A percentile compares a stretch with the other conserved stretches of the same genome.
phyloP scores from a whole-genome alignment of 768 basidiomycete species.

The Boletus rubropictus region DNA sequence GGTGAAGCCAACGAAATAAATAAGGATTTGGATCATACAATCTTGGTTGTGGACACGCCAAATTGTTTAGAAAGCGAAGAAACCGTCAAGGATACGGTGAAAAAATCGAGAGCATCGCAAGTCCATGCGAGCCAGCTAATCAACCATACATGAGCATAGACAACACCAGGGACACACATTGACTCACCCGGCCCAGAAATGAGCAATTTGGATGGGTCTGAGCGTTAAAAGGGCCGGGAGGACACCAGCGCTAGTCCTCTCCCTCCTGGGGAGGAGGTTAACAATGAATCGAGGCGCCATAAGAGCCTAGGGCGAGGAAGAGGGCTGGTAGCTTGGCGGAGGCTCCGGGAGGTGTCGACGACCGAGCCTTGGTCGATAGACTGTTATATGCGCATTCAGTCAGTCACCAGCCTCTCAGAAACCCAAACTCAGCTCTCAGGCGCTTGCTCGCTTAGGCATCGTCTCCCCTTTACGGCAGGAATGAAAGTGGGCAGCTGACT shows the following conservation, averaged over 20 bases:
- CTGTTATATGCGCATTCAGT: slow-evolving; percentile 5
- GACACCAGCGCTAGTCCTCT: slow-evolving; percentile 35
- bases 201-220: slow-evolving; percentile 50
- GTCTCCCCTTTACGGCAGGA: slow-evolving; percentile 14
- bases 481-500: slow-evolving; percentile 4
- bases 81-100: slow-evolving; percentile 64
- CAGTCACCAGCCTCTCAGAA: not conserved
- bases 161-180: not conserved
- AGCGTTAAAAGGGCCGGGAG: slow-evolving; percentile 39
- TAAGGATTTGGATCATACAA: slow-evolving; percentile 32
- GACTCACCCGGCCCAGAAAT: slow-evolving; percentile 53
- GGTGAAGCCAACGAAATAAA: not conserved
- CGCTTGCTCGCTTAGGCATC: slow-evolving; percentile 16
- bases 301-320: not conserved
- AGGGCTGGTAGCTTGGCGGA: not conserved
- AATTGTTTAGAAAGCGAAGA: slow-evolving; percentile 46
- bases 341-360: not conserved
- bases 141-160: not conserved
- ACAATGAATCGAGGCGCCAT: slow-evolving; percentile 35
- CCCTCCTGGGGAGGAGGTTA: slow-evolving; percentile 46
- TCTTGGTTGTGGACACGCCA: slow-evolving; percentile 32
- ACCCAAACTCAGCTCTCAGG: slow-evolving; percentile 12
- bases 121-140: slow-evolving; percentile 80
- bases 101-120: slow-evolving; percentile 83
- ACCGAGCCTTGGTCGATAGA: not conserved